Base-by-base conservation (phyloP, 2,329 filamentous ascomycete species). In the Biscogniauxia mediterranea region DNA sequence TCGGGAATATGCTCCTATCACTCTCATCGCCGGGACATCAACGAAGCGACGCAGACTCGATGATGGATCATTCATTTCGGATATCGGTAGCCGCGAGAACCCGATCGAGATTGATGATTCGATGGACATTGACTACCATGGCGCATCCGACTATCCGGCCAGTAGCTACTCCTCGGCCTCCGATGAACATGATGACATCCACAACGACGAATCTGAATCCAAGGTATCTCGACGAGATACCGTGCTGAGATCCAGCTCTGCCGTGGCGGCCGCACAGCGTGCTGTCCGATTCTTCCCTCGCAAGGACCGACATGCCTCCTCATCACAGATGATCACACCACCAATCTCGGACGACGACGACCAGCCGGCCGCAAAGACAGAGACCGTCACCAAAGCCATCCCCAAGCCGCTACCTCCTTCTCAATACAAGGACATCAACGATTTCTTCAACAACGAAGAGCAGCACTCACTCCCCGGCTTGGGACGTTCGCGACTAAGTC, bases 381-480 rank as follows among this genome's bases (percentile, higher is more conserved):
- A 57, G 25, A 19, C 46, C 11, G 6, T 11, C 15, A 38, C 56
- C 20, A 28, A 61, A 19, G n/a, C 5, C 13, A n/a, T 32, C 5
- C 64, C 58, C 59, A 46, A 28, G 19, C 61, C 57, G 52, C 54
- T 63, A 20, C 59, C 59, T 20, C 60, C 61, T 15, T 52, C 66
- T 8, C 64, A 60, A 25, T 70, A 68, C 49, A 28, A 52, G 4
- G 59, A 61, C 21, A 55, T 66, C 19, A 59, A 60, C 3, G 66
- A 71, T 6, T 69, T 71, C 42, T 71, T 71, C 52, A 61, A 68
- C 1, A 65, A 68, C 15, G 68, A 71, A 28, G 32, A 66, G 7
- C 56, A 62, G 9, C 52, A 66, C 52, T 66, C 66, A 13, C 58
- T 72, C 32, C 70, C 70, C 9, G 69, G 68, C 15, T 56, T 66